phyloP scores from a whole-genome alignment of 768 basidiomycete species.

The Auricularia sp. region DNA sequence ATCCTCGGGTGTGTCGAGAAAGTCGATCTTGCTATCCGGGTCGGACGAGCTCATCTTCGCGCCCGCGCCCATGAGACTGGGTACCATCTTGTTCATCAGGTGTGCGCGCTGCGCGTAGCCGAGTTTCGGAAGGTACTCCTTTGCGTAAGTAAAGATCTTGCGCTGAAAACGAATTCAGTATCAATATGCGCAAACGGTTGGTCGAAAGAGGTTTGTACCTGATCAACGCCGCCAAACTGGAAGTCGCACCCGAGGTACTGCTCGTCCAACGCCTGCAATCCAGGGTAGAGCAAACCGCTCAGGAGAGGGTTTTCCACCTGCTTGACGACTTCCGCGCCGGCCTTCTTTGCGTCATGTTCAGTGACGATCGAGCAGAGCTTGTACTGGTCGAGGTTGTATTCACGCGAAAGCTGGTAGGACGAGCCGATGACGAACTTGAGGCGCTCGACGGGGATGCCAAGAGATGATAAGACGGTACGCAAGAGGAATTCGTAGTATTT shows the following conservation, averaged over 20 bases:
- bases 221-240: conserved; percentile 96
- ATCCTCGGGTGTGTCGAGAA: conserved; percentile 76
- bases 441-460: conserved; percentile 82
- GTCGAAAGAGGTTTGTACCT: conserved; percentile 40
- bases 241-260: conserved; percentile 93
- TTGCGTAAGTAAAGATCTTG: conserved; percentile 98
- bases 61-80: conserved; percentile 62
- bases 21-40: conserved; percentile 96
- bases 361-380: conserved; percentile 81
- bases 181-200: not conserved
- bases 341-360: conserved; percentile 96
- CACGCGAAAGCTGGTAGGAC: conserved; percentile 80
- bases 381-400: conserved; percentile 95
- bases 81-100: conserved; percentile 97
- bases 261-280: conserved; percentile 93
- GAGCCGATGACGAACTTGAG: conserved; percentile 83
- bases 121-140: conserved; percentile 85
- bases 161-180: conserved; percentile 39
- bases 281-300: conserved; percentile 90
- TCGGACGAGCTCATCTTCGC: conserved; percentile 99
- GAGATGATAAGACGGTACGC: conserved; percentile 70
- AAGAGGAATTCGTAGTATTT: conserved; percentile 84
- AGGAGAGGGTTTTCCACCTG: conserved; percentile 87
- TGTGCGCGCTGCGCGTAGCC: conserved; percentile 94
- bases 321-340: conserved; percentile 97